Evolutionary conservation across 768 basidiomycete species (phyloP), one percentile per base, ranked within the genome.

Genomic region (Chalciporus sphaerocephalus): DNA sequence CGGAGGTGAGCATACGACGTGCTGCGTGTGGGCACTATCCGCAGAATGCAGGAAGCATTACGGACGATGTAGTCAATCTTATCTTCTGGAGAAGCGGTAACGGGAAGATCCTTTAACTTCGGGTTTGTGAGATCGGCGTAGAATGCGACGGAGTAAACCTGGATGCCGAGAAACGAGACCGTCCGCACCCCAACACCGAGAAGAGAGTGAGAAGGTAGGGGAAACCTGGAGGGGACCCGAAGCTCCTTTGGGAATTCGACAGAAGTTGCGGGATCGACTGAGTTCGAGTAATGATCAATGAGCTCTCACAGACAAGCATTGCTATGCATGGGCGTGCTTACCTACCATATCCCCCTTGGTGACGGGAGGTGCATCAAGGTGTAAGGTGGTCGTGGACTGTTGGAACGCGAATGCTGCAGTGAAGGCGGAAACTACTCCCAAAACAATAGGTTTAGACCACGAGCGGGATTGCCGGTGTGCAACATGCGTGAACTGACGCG

Each of bases 61-160:
- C 71, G 69, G 38, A 90, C 67, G 41, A 92, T 80, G 46, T 84
- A 67, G 40, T 78, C 69, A 15, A 90, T 74, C 61, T 89, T 89
- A 53, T 90, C 80, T 18, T 88, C 83, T 0, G 80, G 68, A 1
- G 75, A 68, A 56, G 87, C 75, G 28, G 67, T 65, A 37, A 62
- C 53, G 9, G 82, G 71, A 18, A 89, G 70, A 82, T 87, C 52
- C 32, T 75, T 74, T 46, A 88, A 71, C 33, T 72, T 74, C 1
- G 83, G 78, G 50, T 82, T 78, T n/a, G 70, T 57, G 35, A 92
- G 67, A 61, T 95, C 91, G 6, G 89, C 86, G 63, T 95, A 96
- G 67, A 96, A 92, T 2, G 79, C 93, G 25, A 91, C 81, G 10
- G 86, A 87, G 66, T 96, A 96, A 13, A 95, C 92, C 59, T 89